Base-by-base conservation (phyloP, 257 asterid genomes). In the Primulina eburnea region DNA sequence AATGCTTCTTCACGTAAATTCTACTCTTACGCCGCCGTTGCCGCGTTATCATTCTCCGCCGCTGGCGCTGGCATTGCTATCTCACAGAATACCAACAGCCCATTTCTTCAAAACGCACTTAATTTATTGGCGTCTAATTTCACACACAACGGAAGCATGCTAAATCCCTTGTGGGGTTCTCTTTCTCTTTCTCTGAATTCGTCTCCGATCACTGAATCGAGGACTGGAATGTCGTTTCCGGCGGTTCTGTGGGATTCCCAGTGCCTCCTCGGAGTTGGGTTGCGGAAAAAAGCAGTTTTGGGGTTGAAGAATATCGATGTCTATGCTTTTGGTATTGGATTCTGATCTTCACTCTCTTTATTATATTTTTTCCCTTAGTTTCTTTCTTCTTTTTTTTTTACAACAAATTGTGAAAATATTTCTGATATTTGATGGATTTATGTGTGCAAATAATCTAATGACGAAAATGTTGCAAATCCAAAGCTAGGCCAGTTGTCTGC, bases 301-400 rank as follows among this genome's bases (percentile, higher is more conserved):
- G 97, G 99, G 64, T 77, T 93, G 87, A 91, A 93, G 70, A 89
- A 93, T 81, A 84, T 93, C 32, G 96, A 91, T 65, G 96, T 90
- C 69, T 93, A 93, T 64, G 96, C 97, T 74, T 93, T 83, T 73
- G 99, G 99, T 91, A 84, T 75, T 21, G 5, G 68, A 62, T 83
- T 76, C 24, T 35, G 18, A 17, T 57, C 73, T 67, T 65, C 21
- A 16, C 53, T 68, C 14, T 32, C 29, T 40, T 8, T 12, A 62
- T 65, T 4, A 5, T 3, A 5, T 71, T 17, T 29, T 60, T n/a
- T 59, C 2, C 56, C 26, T 32, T 59, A 2, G 5, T n/a, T 33
- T 24, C 0, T 0, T 6, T 33, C 24, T 7, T 20, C 21, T 8
- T 28, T 18, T 59, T 8, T 56, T 8, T 56, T 29, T 28, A 12